Conservation (phyloP, 2,329 filamentous ascomycete species). For the Byssothecium circinans region DNA sequence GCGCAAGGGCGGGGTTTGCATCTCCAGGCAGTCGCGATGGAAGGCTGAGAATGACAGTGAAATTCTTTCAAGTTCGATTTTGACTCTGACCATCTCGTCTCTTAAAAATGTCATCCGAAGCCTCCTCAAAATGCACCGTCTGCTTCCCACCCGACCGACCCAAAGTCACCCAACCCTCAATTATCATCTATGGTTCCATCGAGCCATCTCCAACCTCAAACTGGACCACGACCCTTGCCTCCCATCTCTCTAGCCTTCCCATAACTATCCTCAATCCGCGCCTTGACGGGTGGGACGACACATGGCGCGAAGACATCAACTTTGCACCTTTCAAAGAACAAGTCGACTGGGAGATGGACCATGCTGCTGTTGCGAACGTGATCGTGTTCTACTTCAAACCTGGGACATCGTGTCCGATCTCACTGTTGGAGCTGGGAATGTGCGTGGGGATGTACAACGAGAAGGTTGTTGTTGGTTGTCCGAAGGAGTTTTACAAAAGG, state of each 20-base stretch:
- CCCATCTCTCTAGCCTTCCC: slow-evolving; percentile 44
- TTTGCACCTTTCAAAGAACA: slow-evolving; percentile 58
- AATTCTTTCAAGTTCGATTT: too few relatives aligned
- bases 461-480: slow-evolving; percentile 57
- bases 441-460: slow-evolving; percentile 40
- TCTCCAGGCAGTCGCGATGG: background rate
- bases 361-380: slow-evolving; percentile 57
- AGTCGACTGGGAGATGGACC: slow-evolving; percentile 63
- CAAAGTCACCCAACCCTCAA: slow-evolving; percentile 28
- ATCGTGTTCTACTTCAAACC: slow-evolving; percentile 61
- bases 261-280: slow-evolving; percentile 61
- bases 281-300: slow-evolving; percentile 60
- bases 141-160: slow-evolving; percentile 25
- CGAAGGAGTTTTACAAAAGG: slow-evolving; percentile 58
- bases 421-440: slow-evolving; percentile 63
- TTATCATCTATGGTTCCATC: slow-evolving; percentile 64
- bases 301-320: slow-evolving; percentile 57
- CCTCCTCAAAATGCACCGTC: slow-evolving; percentile 15
- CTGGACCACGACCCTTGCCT: slow-evolving; percentile 55
- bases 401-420: slow-evolving; percentile 56
- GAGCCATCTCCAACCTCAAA: slow-evolving; percentile 40
- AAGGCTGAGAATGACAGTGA: background rate
- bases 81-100: too few relatives aligned
- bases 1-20: background rate
- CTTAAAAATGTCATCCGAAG: background rate